These are phyloP conservation scores for Dactylellina haptotyla DNA, from an alignment of 2,329 filamentous ascomycete genomes.

Conservation along the genomic window DNA sequence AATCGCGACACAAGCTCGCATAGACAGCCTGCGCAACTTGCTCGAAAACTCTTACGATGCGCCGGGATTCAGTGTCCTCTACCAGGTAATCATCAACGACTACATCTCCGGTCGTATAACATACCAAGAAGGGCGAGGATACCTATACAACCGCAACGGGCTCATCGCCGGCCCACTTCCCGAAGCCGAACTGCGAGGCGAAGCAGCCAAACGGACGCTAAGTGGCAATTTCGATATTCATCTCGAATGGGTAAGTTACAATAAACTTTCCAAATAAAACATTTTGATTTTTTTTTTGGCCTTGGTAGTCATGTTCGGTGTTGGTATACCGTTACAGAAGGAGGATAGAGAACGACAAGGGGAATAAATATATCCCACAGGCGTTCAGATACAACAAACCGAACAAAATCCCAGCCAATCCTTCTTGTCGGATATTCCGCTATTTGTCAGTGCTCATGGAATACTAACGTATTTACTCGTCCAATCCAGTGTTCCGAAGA, in stretches of 20 bases:
- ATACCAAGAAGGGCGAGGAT: conserved; percentile 22
- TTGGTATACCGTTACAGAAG: too few species aligned
- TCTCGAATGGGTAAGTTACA: conserved; percentile 12
- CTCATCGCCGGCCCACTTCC: conserved; percentile 12
- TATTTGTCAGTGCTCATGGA: too few species aligned
- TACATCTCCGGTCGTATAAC: conserved; percentile 32
- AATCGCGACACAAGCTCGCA: conserved; percentile 18
- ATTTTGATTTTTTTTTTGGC: too few species aligned
- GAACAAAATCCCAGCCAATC: too few species aligned
- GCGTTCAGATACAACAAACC: too few species aligned
- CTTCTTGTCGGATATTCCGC: too few species aligned
- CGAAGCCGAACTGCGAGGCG: background rate
- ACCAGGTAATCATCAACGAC: conserved; percentile 30
- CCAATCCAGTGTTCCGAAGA: too few species aligned
- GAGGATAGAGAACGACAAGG: too few species aligned
- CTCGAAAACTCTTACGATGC: conserved; percentile 8
- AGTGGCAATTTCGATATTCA: conserved; percentile 17
- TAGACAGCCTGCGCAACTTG: conserved; percentile 12
- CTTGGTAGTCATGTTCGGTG: too few species aligned
- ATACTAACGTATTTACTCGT: too few species aligned
- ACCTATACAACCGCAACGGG: conserved; percentile 16
- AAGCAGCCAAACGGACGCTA: background rate
- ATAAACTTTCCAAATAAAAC: background rate
- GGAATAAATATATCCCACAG: too few species aligned
- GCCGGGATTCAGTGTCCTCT: conserved; percentile 17